Evolutionary conservation across 345 rosid species (phyloP), one percentile per base, ranked within the genome.

Genomic region (Lepidium africanum): DNA sequence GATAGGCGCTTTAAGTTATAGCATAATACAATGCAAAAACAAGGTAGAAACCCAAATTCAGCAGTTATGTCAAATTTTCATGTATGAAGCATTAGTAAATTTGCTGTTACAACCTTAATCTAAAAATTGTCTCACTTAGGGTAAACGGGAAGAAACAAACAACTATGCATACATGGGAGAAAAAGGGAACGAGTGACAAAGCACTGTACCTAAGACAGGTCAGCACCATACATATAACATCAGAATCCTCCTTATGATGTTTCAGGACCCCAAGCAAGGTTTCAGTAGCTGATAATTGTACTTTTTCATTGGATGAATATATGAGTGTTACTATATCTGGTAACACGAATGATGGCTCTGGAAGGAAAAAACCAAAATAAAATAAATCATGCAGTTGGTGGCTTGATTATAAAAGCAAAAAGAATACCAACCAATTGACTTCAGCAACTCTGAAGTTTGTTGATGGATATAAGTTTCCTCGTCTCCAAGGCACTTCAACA

Each of bases 301-400:
- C 63, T 42, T 78, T 72, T 49, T 62, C 82, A 81, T 82, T 78
- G 72, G 86, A 72, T 59, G 86, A 82, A 81, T 77, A 78, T 48
- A 85, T 62, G 63, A 84, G 84, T 55, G 48, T 79, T 67, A 92
- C 77, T 30, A 89, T 63, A 35, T 84, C 78, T 52, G 95, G 87
- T 82, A 92, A 64, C 59, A 85, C 85, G 8, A 79, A 47, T 10
- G 87, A 78, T 57, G 96, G 96, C 62, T 85, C 96, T 90, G 96
- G 71, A 80, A 57, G 23, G 43, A 60, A 50, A 46, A 70, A 67
- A 53, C 1, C 4, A 33, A 27, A 25, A 65, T 50, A 59, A 25
- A 40, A 27, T 66, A 32, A 43, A 36, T 3, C 37, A 61, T 8
- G 21, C 25, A 12, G 15, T 14, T 49, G 47, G 43, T 61, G 27